phyloP scores from a whole-genome alignment of 2,329 filamentous ascomycete genomes.

The Blastomyces percursus region DNA sequence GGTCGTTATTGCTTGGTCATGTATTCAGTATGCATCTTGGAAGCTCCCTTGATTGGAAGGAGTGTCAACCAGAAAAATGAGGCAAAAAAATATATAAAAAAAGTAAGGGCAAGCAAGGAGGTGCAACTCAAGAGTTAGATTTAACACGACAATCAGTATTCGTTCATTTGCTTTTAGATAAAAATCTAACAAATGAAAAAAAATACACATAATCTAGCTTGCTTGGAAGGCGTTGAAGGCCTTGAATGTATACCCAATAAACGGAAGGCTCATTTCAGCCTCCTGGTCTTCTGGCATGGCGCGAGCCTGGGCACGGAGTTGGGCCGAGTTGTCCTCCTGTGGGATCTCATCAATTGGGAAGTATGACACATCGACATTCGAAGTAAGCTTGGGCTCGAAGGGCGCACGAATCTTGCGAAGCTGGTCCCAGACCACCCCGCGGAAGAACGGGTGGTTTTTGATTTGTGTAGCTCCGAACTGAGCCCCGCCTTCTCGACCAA shows the following conservation, averaged over 20 bases:
- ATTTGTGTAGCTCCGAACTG: slow-evolving; percentile 75
- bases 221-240: slow-evolving; percentile 63
- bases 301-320: slow-evolving; percentile 71
- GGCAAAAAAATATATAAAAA: not conserved
- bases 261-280: slow-evolving; percentile 90
- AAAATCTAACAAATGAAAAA: not conserved
- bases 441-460: slow-evolving; percentile 92
- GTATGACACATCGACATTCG: slow-evolving; percentile 92
- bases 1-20: not conserved
- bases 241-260: slow-evolving; percentile 97
- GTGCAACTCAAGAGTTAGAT: not conserved
- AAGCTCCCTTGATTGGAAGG: not conserved
- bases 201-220: slow-evolving; percentile 18
- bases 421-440: slow-evolving; percentile 87
- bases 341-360: slow-evolving; percentile 99
- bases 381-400: slow-evolving; percentile 87
- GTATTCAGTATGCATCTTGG: not conserved
- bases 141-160: not conserved
- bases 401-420: slow-evolving; percentile 87
- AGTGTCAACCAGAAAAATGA: not conserved
- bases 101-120: not conserved
- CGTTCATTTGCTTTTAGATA: not conserved
- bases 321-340: slow-evolving; percentile 84
- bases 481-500: slow-evolving; percentile 55
- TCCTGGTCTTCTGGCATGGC: slow-evolving; percentile 65